Conservation (phyloP, 768 basidiomycete species). For the Chalciporus sphaerocephalus region DNA sequence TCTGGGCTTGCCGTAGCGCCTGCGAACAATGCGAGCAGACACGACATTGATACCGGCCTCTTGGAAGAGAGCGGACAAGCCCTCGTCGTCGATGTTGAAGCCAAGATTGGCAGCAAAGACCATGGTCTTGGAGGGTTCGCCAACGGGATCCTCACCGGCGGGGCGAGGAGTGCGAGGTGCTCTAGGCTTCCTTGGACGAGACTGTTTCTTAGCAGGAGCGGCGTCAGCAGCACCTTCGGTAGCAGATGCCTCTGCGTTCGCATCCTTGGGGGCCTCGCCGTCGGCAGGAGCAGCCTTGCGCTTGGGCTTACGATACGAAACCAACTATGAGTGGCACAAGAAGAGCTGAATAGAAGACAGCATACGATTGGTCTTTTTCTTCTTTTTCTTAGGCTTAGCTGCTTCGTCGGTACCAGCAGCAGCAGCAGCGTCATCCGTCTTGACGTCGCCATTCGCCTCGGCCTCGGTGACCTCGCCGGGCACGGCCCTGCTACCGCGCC, state of each 20-base stretch:
- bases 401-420: slow-evolving; percentile 50
- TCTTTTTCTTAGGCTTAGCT: slow-evolving; percentile 72
- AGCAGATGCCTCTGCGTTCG: slow-evolving; percentile 31
- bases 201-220: slow-evolving; percentile 37
- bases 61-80: slow-evolving; percentile 76
- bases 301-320: slow-evolving; percentile 52
- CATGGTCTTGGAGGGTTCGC: slow-evolving; percentile 85
- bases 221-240: slow-evolving; percentile 38
- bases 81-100: slow-evolving; percentile 86
- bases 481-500: slow-evolving; percentile 82
- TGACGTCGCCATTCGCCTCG: slow-evolving; percentile 75
- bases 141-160: slow-evolving; percentile 76
- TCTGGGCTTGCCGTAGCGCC: slow-evolving; percentile 76
- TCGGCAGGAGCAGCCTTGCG: slow-evolving; percentile 35
- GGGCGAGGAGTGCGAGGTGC: slow-evolving; percentile 59
- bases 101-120: slow-evolving; percentile 98
- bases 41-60: slow-evolving; percentile 78
- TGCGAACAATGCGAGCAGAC: slow-evolving; percentile 86
- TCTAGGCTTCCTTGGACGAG: slow-evolving; percentile 54
- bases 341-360: background rate
- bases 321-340: slow-evolving; percentile 9
- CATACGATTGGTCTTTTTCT: slow-evolving; percentile 65
- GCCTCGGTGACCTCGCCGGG: slow-evolving; percentile 88
- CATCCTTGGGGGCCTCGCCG: slow-evolving; percentile 27
- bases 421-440: slow-evolving; percentile 52